Evolutionary conservation across 1,139 yeast genomes (phyloP), one percentile per base, ranked within the genome.

Genomic region (Saccharomycopsis hybrid): DNA sequence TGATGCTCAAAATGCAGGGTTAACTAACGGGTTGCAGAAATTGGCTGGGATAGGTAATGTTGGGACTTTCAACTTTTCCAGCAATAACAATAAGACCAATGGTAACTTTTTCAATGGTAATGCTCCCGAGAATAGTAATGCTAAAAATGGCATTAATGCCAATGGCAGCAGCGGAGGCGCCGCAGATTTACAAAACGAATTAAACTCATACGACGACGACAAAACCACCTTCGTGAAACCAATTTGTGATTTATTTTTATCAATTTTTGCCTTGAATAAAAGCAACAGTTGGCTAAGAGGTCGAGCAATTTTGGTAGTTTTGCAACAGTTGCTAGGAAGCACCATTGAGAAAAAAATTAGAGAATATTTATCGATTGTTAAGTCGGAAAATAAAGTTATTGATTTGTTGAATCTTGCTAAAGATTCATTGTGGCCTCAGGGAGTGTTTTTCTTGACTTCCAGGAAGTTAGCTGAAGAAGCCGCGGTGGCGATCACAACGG

Each of bases 241-340:
- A 0, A 80, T 90, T 2, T 84, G 94, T 56, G 95, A 88, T 56
- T 63, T 87, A 8, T 73, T 89, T 46, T 76, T 86, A 25, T 71
- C 85, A 0, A 62, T 88, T 0, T 90, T 90, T 65, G 79, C 86
- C 27, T 67, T 87, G 30, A 79, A 82, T 50, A 76, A 74, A 41
- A 73, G 85, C 1, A 80, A 78, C 49, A 76, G 78, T 47, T 88
- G 96, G 96, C 66, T 89, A 1, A 69, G 95, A 50, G 97, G 96
- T 0, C 71, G 90, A 46, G 96, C 97, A 0, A 72, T 88, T 3
- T 74, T 89, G 40, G 81, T 88, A 2, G 79, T 90, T 2, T 69
- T 89, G 42, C 97, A 89, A 63, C 96, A 88, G 63, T 65, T 90
- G 1, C 74, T 90, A 49, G 97, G 97, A 0, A 87, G 95, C 2